These are phyloP conservation scores for Breynia disticha DNA, from an alignment of 441 rosid genomes.

Conservation along the genomic window DNA sequence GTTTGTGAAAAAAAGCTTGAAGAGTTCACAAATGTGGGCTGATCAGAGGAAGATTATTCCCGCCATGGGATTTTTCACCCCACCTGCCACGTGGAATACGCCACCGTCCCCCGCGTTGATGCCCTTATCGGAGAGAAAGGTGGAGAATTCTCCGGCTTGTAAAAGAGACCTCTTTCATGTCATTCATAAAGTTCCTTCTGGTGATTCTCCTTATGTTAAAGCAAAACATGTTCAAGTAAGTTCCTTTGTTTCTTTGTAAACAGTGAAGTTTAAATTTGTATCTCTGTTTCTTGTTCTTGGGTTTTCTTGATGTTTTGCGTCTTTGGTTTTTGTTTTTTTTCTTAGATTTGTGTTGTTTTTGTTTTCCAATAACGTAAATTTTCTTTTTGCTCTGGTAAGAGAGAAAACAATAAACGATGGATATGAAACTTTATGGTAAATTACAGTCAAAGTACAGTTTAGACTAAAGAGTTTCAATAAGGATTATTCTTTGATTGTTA, in stretches of 20 bases:
- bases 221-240: constrained; percentile 74
- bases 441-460: too few relatives aligned
- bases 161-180: constrained; percentile 47
- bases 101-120: constrained; percentile 15
- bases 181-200: constrained; percentile 62
- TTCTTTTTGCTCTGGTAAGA: too few relatives aligned
- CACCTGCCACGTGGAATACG: constrained; percentile 28
- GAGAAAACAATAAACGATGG: too few relatives aligned
- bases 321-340: too few relatives aligned
- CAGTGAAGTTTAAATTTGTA: neutral
- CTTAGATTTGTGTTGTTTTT: too few relatives aligned
- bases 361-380: too few relatives aligned
- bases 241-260: neutral
- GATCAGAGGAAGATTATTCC: constrained; percentile 10
- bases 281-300: neutral
- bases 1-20: neutral
- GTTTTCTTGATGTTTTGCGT: neutral
- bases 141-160: constrained; percentile 6
- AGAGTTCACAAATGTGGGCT: constrained; percentile 15
- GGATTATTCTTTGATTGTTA: neutral
- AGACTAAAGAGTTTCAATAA: too few relatives aligned
- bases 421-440: too few relatives aligned
- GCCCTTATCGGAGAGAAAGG: constrained; percentile 34
- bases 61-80: constrained; percentile 24
- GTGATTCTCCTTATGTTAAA: constrained; percentile 76